Evolutionary conservation across 768 basidiomycete species (phyloP), one percentile per base, ranked within the genome.

Genomic region (Tulasnella sp.): DNA sequence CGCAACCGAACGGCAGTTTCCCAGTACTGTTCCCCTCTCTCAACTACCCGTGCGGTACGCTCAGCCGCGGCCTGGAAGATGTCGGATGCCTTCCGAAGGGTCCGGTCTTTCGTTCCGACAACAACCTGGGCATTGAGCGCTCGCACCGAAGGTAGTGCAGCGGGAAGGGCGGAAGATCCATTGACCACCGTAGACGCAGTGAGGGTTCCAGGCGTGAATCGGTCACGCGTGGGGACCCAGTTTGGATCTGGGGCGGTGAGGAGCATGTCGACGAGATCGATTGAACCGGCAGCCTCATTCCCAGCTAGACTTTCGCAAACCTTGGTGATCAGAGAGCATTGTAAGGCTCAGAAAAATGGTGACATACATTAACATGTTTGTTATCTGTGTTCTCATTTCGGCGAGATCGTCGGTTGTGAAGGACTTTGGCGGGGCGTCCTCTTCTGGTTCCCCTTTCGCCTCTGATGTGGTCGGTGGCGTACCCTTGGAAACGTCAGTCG

Each of bases 41-140:
- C 62, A 37, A 81, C 73, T 19, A 78, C 73, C 48, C 77, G 72
- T 64, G 87, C 84, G 70, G 88, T 79, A 52, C 77, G 77, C 54
- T 77, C 74, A 2, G 84, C 82, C 3, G 85, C 85, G 31, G 73
- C 67, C 63, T 80, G 85, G 61, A 89, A 84, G 1, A 88, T 70
- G 54, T 74, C 72, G 0, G 84, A 77, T 21, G 88, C 86, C 60
- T 83, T 81, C 62, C 88, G 71, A 32, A 91, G 68, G 0, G 86
- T 79, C 65, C 83, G 80, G 58, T 91, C 88, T 68, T 91, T 91
- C 31, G 83, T 81, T 0, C 88, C 86, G 43, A 86, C 75, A 5
- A 77, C 74, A 5, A 87, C 68, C 59, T 86, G 85, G 0, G 81
- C 71, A 67, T 86, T 79, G 67, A 86, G 85, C 2, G 82, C 77